A percentile compares a stretch with the other conserved stretches of the same genome.
Conservation (phyloP, 371 early-diverging fungal species). For the Mucor piriformis region DNA sequence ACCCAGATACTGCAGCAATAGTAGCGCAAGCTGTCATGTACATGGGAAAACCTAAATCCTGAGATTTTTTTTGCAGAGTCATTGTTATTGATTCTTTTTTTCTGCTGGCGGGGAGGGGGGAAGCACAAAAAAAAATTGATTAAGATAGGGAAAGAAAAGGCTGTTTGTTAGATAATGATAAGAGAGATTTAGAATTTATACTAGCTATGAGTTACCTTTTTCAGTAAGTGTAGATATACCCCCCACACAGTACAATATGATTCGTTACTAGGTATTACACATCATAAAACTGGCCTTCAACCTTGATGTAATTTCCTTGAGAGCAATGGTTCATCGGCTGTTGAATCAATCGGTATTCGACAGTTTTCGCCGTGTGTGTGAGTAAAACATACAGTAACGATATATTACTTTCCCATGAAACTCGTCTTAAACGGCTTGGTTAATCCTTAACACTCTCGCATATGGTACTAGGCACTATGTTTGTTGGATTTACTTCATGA, state of each 20-base stretch:
- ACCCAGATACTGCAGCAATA: constrained; percentile 47
- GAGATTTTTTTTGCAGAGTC: constrained; percentile 29
- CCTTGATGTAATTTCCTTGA: not conserved
- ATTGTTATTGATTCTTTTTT: constrained; percentile 19
- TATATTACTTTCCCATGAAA: constrained; percentile 4
- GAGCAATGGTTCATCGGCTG: not conserved
- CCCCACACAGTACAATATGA: constrained; percentile 15
- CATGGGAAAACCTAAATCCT: constrained; percentile 39
- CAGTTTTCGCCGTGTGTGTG: not conserved
- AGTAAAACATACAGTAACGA: constrained; percentile 14
- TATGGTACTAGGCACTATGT: no score
- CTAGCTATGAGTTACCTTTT: constrained; percentile 2
- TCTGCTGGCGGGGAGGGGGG: not conserved
- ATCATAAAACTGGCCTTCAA: not conserved
- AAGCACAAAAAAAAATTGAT: constrained; percentile 1
- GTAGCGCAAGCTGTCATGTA: constrained; percentile 43
- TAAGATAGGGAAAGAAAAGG: constrained; percentile 11
- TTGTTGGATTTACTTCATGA: no score
- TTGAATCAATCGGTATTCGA: not conserved
- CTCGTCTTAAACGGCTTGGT: not conserved
- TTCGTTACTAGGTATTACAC: constrained; percentile 14
- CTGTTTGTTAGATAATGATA: constrained; percentile 6
- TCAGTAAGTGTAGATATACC: constrained; percentile 25
- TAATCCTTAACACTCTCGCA: no score
- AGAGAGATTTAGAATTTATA: constrained; percentile 3